Conservation (phyloP, 2,329 filamentous ascomycete species). For the Myriosclerotinia scirpicola region DNA sequence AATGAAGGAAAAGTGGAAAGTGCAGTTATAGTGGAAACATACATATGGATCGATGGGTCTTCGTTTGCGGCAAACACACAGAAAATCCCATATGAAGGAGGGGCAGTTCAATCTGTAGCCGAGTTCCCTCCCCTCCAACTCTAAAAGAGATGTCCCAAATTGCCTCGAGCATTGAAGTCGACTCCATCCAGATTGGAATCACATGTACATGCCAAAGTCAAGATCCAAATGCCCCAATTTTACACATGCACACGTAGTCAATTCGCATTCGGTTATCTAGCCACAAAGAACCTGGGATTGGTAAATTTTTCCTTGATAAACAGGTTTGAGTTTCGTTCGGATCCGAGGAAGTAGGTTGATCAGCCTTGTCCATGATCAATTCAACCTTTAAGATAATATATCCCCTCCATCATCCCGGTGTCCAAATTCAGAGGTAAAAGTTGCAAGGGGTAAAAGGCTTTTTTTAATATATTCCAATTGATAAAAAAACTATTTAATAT, state of each 20-base stretch:
- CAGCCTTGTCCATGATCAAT: background rate
- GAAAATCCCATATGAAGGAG: background rate
- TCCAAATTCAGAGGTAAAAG: too few relatives aligned
- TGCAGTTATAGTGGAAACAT: background rate
- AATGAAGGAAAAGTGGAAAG: slow-evolving; percentile 4
- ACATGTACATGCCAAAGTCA: background rate
- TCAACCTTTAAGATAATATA: background rate
- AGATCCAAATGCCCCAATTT: background rate
- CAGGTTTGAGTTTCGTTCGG: background rate
- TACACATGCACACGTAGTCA: background rate
- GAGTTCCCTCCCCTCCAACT: slow-evolving; percentile 1
- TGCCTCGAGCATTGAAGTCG: background rate
- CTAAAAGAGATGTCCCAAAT: background rate
- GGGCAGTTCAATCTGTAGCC: slow-evolving; percentile 7
- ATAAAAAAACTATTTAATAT: too few relatives aligned
- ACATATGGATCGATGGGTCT: background rate
- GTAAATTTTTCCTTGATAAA: background rate
- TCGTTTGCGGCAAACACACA: background rate
- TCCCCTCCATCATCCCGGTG: too few relatives aligned
- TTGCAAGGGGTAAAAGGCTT: too few relatives aligned
- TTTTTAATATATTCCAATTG: too few relatives aligned
- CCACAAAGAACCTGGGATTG: background rate
- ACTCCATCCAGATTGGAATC: background rate
- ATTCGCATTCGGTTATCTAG: background rate
- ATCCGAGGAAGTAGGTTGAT: background rate